Evolutionary conservation across 2,329 filamentous ascomycete species (phyloP), one percentile per base, ranked within the genome.

Genomic region (Microascus cirrosus): DNA sequence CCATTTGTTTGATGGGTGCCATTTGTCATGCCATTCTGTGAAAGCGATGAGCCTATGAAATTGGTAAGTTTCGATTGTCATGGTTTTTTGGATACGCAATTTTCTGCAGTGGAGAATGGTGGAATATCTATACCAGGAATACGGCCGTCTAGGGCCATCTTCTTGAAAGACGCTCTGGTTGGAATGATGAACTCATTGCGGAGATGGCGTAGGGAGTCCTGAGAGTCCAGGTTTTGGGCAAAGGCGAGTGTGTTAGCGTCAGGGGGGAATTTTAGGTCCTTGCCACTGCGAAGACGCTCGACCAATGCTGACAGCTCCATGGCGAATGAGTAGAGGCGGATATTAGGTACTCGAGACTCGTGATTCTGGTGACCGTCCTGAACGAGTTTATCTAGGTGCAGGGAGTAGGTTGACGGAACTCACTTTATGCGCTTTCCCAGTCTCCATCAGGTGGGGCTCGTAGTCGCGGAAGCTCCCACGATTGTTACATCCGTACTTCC

Each of bases 121-220:
- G 10, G 42, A 10, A n/a, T 4, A n/a, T 18, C 3, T 12, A 10
- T 76, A 50, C 45, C n/a, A 11, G 45, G 45, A 50, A 50, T 24
- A 24, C 20, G n/a, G 20, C 45, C 45, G 24, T 50, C n/a, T 34
- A 71, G 65, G 28, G 65, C 62, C 55, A 65, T 67, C 61, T 66
- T 66, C 51, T 60, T 59, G 53, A 67, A 64, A 58, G 68, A 65
- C 22, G 62, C 62, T 58, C 63, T 67, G 58, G 65, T 86, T 1
- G 89, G 90, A 58, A 93, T 85, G 53, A 85, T 77, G 68, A 91
- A 94, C 63, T 90, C 79, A 10, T 80, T 69, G 45, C 87, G 79
- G 58, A 85, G 77, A 51, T 73, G 70, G 13, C 70, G 70, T 34
- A 88, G 69, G 12, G 75, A 69, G 64, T 87, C 84, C 59, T 77